A percentile compares a stretch with the other conserved stretches of the same genome.
Evolutionary conservation across 225 moss, liverwort and hornwort genomes (phyloP).

Genomic region (Pseudoscleropodium purum): DNA sequence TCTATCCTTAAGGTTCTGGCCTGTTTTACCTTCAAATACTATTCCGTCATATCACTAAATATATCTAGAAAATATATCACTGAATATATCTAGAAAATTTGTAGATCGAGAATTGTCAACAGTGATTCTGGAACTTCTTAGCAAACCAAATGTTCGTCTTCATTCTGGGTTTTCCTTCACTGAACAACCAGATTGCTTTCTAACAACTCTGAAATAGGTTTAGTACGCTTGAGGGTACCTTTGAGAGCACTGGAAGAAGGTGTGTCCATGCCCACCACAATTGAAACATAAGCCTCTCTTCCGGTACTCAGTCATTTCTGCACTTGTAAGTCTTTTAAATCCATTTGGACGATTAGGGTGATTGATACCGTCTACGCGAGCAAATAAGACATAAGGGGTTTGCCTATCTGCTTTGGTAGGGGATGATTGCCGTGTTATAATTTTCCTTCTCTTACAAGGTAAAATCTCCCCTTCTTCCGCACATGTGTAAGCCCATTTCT

Average conservation of each 20-base stretch:
- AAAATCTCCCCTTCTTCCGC: constrained; percentile 27
- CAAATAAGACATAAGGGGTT: not conserved
- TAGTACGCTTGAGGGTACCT: constrained; percentile 22
- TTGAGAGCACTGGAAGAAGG: constrained; percentile 49
- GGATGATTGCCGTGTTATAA: constrained; percentile 5
- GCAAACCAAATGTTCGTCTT: not conserved
- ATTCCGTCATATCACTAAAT: not conserved
- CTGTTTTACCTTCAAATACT: not conserved
- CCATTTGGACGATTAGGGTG: constrained; percentile 12
- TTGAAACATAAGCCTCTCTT: constrained; percentile 44
- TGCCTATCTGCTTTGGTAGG: constrained; percentile 16
- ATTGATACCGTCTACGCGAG: constrained; percentile 6
- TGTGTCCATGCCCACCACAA: constrained; percentile 47
- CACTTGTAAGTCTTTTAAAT: constrained; percentile 34
- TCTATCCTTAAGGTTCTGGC: not conserved
- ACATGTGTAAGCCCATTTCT: constrained; percentile 36
- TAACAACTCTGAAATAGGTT: not conserved
- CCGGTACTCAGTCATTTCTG: constrained; percentile 37
- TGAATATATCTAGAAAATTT: not conserved
- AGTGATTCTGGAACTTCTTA: not conserved
- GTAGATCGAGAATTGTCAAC: not conserved
- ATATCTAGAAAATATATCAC: not conserved
- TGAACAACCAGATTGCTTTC: not conserved
- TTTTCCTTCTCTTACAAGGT: constrained; percentile 28
- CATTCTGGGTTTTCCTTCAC: not conserved